Evolutionary conservation across 176 grass and related monocot genomes (phyloP).

Genomic region (Puya raimondii): DNA sequence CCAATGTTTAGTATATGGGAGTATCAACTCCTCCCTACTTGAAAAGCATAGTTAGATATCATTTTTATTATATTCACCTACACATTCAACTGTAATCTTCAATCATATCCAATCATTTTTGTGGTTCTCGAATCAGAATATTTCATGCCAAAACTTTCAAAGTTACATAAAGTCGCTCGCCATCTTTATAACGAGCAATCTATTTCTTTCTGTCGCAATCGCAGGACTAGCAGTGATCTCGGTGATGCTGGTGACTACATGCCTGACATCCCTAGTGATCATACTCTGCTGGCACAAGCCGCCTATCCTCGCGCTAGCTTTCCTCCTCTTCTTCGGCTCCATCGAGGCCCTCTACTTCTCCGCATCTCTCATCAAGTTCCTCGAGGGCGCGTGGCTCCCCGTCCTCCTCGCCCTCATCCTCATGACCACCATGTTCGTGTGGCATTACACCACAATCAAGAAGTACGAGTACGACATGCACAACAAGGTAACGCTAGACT

Average conservation of each 20-base stretch:
- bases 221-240: slow-evolving; percentile 93
- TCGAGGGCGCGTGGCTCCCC: slow-evolving; percentile 86
- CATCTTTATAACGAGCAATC: background rate
- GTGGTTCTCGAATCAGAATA: background rate
- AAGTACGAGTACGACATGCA: slow-evolving; percentile 94
- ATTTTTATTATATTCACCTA: background rate
- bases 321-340: slow-evolving; percentile 84
- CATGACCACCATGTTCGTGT: slow-evolving; percentile 73
- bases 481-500: slow-evolving; percentile 92
- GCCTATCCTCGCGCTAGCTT: slow-evolving; percentile 55
- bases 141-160: background rate
- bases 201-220: background rate
- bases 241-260: slow-evolving; percentile 94
- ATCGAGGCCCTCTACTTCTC: slow-evolving; percentile 89
- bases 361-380: slow-evolving; percentile 95
- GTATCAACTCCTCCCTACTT: background rate
- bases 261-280: slow-evolving; percentile 83
- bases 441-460: slow-evolving; percentile 92
- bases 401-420: slow-evolving; percentile 79
- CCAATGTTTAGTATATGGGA: background rate
- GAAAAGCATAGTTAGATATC: background rate
- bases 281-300: slow-evolving; percentile 81
- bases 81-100: background rate
- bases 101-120: background rate
- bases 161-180: background rate